Conservation (phyloP, 257 asterid species). For the Solanum tarapatanum region DNA sequence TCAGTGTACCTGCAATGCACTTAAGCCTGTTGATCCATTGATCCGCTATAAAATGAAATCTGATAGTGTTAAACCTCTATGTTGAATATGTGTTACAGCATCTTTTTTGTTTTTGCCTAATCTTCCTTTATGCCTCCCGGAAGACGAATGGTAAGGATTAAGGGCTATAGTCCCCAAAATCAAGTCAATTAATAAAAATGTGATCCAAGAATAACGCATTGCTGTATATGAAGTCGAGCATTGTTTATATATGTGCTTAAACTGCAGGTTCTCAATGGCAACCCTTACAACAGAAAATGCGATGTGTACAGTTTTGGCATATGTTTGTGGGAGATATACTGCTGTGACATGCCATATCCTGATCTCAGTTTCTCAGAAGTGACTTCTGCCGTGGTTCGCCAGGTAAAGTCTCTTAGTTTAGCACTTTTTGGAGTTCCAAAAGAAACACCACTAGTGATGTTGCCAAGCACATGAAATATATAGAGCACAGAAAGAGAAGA, state of each 20-base stretch:
- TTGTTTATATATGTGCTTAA: not conserved
- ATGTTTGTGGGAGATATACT: slow-evolving; percentile 81
- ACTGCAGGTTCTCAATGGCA: slow-evolving; percentile 68
- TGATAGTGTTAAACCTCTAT: not conserved
- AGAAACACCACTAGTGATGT: not conserved
- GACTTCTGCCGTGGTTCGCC: slow-evolving; percentile 86
- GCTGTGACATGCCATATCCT: slow-evolving; percentile 91
- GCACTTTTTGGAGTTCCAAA: not conserved
- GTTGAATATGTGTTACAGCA: not conserved
- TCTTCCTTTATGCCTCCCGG: not conserved
- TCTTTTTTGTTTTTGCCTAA: not conserved
- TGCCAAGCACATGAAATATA: not conserved
- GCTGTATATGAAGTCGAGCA: not conserved
- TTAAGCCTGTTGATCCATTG: not conserved
- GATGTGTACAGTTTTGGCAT: slow-evolving; percentile 85
- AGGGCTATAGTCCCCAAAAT: not conserved
- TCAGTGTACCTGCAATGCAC: not conserved
- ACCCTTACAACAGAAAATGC: slow-evolving; percentile 67
- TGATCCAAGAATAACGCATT: not conserved
- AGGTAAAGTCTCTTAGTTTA: slow-evolving; percentile 25
- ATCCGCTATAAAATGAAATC: not conserved
- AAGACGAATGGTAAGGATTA: not conserved
- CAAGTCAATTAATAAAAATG: not conserved
- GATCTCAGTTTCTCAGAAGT: slow-evolving; percentile 90
- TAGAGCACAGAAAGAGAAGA: not conserved